Evolutionary conservation across 1,284 basidiomycete genomes (phyloP).

Genomic region (Sphagnurus paluster): DNA sequence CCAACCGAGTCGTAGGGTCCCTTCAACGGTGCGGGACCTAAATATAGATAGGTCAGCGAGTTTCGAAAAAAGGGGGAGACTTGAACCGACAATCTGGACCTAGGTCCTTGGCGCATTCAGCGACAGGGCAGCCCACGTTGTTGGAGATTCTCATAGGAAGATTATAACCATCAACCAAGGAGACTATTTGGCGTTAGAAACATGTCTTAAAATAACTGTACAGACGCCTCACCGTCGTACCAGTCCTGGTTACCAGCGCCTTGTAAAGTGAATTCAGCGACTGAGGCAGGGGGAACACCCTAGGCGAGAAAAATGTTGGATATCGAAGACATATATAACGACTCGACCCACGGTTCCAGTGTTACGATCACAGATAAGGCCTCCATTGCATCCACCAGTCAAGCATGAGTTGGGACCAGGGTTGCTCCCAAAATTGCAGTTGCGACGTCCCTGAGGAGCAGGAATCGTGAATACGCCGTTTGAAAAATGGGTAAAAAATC

Average conservation of each 20-base stretch:
- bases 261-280: constrained; percentile 58
- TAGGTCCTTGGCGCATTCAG: constrained; percentile 55
- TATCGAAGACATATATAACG: background rate
- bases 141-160: constrained; percentile 55
- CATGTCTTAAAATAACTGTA: background rate
- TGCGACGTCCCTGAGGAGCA: constrained; percentile 38
- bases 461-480: too few relatives aligned
- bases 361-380: constrained; percentile 47
- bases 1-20: constrained; percentile 57
- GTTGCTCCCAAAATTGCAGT: constrained; percentile 47
- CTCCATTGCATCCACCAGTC: constrained; percentile 59
- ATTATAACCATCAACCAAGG: constrained; percentile 61
- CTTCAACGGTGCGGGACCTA: constrained; percentile 51
- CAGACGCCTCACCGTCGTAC: constrained; percentile 41
- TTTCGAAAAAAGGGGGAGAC: background rate
- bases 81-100: constrained; percentile 41
- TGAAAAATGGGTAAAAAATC: background rate
- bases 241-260: constrained; percentile 39
- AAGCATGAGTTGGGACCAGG: constrained; percentile 55
- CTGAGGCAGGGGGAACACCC: constrained; percentile 62
- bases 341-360: constrained; percentile 44
- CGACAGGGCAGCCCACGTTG: constrained; percentile 47
- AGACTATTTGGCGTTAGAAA: constrained; percentile 31
- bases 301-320: constrained; percentile 11
- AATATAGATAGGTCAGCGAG: background rate